Evolutionary conservation across 108 stramenopile genomes (phyloP).

Genomic region (Asterionellopsis glacialis): DNA sequence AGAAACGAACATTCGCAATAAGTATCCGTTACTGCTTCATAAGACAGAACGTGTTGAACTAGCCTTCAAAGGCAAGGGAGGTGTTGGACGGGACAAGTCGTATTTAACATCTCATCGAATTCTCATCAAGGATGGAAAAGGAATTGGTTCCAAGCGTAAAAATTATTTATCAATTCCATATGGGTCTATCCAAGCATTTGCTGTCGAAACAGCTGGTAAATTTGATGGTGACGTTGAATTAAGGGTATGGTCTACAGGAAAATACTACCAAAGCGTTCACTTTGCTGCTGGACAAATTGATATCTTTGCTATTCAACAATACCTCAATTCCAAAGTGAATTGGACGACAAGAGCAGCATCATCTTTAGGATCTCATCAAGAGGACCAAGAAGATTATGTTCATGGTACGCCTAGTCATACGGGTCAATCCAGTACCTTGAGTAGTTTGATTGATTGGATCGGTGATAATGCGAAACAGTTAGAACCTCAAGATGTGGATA

Average conservation of each 20-base stretch:
- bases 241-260: conserved; percentile 26
- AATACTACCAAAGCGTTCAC: conserved; percentile 27
- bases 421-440: conserved; percentile 4
- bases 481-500: conserved; percentile 19
- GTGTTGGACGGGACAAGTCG: conserved; percentile 46
- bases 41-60: conserved; percentile 33
- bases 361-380: conserved; percentile 8
- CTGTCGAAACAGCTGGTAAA: conserved; percentile 43
- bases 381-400: conserved; percentile 20
- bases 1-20: conserved; percentile 24
- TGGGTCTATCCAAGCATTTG: conserved; percentile 30
- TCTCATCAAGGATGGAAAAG: conserved; percentile 49
- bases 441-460: conserved; percentile 36
- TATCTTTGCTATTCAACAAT: conserved; percentile 30
- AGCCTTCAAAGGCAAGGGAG: conserved; percentile 56
- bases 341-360: neutral
- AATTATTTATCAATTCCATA: conserved; percentile 38
- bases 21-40: conserved; percentile 33
- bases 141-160: conserved; percentile 46
- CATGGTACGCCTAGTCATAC: conserved; percentile 12
- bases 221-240: conserved; percentile 37
- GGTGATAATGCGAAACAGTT: conserved; percentile 41
- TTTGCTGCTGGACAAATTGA: conserved; percentile 28
- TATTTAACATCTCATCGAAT: conserved; percentile 49
- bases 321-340: conserved; percentile 26